A percentile compares a stretch with the other conserved stretches of the same genome.
These are phyloP conservation scores for Pseudogymnoascus verrucosus DNA, from an alignment of 2,329 filamentous ascomycete species.

Conservation along the genomic window DNA sequence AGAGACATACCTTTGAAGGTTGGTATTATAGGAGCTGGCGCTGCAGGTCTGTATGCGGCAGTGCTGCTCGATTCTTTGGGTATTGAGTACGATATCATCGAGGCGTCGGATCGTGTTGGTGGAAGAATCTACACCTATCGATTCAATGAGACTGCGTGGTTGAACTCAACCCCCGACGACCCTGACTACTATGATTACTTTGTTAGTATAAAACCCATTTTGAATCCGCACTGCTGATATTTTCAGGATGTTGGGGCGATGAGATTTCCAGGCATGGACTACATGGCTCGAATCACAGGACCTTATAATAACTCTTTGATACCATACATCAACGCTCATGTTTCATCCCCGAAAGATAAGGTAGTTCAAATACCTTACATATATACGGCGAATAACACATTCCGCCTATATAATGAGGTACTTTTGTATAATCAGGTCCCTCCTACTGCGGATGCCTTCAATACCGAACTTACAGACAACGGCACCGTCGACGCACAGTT, in stretches of 20 bases:
- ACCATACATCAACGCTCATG: constrained; percentile 8
- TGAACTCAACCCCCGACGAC: neutral
- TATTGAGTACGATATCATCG: constrained; percentile 29
- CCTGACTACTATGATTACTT: constrained; percentile 33
- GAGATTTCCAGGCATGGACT: constrained; percentile 30
- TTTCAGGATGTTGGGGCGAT: constrained; percentile 30
- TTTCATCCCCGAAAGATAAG: neutral
- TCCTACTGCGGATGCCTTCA: constrained; percentile 13
- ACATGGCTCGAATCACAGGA: constrained; percentile 24
- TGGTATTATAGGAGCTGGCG: constrained; percentile 32
- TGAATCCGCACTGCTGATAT: neutral
- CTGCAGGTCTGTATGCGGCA: constrained; percentile 30
- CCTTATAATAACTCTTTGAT: constrained; percentile 11
- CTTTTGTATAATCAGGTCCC: constrained; percentile 21
- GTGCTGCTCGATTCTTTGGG: constrained; percentile 27
- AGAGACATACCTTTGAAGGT: constrained; percentile 13
- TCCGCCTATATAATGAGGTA: constrained; percentile 12
- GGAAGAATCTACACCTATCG: constrained; percentile 30
- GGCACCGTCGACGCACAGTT: neutral
- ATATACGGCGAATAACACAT: constrained; percentile 9
- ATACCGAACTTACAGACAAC: neutral
- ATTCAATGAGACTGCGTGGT: constrained; percentile 21
- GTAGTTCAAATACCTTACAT: constrained; percentile 10
- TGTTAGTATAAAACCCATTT: neutral
- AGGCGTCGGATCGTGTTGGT: constrained; percentile 28